Conservation (phyloP, 192 early-diverging fungal genomes). For the Dispira simplex region DNA sequence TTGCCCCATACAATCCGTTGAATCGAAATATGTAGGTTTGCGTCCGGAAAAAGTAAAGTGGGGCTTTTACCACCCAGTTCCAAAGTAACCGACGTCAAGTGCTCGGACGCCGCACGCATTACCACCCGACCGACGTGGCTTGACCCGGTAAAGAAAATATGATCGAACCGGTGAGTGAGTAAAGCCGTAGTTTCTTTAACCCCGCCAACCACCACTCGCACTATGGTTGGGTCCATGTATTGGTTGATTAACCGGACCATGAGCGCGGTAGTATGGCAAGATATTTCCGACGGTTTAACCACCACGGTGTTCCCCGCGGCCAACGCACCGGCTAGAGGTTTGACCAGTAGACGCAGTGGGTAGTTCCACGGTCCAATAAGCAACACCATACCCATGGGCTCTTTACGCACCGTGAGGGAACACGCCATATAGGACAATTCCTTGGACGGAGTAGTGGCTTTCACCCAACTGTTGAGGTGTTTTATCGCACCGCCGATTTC, state of each 20-base stretch:
- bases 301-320: constrained; percentile 78
- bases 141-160: constrained; percentile 89
- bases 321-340: constrained; percentile 67
- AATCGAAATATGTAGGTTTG: constrained; percentile 43
- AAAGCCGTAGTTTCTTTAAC: constrained; percentile 55
- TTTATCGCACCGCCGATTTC: constrained; percentile 38
- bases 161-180: constrained; percentile 68
- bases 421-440: constrained; percentile 24
- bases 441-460: constrained; percentile 20
- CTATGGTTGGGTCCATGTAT: constrained; percentile 52
- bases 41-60: constrained; percentile 44
- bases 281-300: constrained; percentile 78
- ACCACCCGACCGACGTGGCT: constrained; percentile 65
- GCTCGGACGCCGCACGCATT: constrained; percentile 66
- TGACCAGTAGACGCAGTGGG: constrained; percentile 42
- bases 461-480: constrained; percentile 41
- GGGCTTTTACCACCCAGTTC: constrained; percentile 91
- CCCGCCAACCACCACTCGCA: constrained; percentile 61
- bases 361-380: constrained; percentile 61
- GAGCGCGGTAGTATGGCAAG: constrained; percentile 41
- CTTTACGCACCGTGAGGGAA: constrained; percentile 36
- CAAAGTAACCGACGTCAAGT: constrained; percentile 75
- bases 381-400: constrained; percentile 64
- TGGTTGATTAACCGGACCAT: constrained; percentile 45
- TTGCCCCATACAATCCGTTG: constrained; percentile 71